Conservation (phyloP, 2,329 filamentous ascomycete species). For the Emergomyces africanus region DNA sequence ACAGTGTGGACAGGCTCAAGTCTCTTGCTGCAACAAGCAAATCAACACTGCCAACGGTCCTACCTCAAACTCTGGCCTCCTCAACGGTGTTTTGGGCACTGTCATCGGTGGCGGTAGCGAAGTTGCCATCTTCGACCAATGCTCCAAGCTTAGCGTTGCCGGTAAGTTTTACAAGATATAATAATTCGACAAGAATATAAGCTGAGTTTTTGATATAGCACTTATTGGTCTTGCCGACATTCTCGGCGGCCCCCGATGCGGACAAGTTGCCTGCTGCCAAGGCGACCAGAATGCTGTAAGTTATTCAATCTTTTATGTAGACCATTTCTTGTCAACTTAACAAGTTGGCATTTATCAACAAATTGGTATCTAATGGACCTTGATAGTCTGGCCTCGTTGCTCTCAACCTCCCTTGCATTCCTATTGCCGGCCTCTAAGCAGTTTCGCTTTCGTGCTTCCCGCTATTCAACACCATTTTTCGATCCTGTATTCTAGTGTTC, state of each 20-base stretch:
- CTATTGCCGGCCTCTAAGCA: constrained; percentile 27
- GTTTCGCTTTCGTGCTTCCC: neutral
- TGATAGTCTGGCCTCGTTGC: constrained; percentile 22
- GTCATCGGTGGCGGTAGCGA: constrained; percentile 23
- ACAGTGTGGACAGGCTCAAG: constrained; percentile 8
- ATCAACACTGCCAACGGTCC: constrained; percentile 23
- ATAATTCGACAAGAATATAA: neutral
- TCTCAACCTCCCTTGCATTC: constrained; percentile 26
- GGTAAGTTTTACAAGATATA: constrained; percentile 14
- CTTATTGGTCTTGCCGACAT: constrained; percentile 17
- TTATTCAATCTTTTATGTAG: neutral
- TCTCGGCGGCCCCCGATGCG: constrained; percentile 9
- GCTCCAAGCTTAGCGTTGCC: constrained; percentile 26
- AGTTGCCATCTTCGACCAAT: constrained; percentile 29
- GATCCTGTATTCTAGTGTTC: neutral
- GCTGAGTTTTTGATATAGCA: constrained; percentile 11
- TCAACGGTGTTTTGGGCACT: constrained; percentile 22
- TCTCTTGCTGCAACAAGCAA: constrained; percentile 22
- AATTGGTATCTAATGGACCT: constrained; percentile 3
- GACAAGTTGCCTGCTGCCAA: constrained; percentile 11
- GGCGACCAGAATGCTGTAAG: constrained; percentile 8
- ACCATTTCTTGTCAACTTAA: neutral
- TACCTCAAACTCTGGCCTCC: constrained; percentile 22
- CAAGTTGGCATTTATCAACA: neutral
- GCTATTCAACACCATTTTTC: neutral